These are phyloP conservation scores for Salix koriyanagi DNA, from an alignment of 345 rosid species.

Conservation along the genomic window DNA sequence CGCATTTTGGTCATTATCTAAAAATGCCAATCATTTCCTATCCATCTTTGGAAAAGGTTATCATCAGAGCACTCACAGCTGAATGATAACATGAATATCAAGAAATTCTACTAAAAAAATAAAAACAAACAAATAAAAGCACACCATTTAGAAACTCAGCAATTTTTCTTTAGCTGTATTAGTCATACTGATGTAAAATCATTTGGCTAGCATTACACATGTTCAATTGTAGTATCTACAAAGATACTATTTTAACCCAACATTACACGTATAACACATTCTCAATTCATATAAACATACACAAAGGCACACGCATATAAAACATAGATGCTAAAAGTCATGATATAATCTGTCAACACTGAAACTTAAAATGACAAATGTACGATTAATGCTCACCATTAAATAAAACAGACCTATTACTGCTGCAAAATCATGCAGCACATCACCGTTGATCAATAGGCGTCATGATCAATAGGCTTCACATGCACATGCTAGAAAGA, in stretches of 20 bases:
- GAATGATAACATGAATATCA: not conserved
- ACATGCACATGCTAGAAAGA: not conserved
- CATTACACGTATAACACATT: not conserved
- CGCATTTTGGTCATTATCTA: not conserved
- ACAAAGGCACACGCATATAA: not conserved
- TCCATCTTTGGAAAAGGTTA: not conserved
- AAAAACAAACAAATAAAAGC: not conserved
- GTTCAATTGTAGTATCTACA: not conserved
- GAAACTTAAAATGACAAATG: not conserved
- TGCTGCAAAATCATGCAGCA: not conserved
- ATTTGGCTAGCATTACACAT: not conserved
- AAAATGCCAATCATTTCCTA: not conserved
- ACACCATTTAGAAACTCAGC: not conserved
- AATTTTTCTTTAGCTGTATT: not conserved
- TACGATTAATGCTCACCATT: not conserved
- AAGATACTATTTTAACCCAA: not conserved
- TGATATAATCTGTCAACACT: not conserved
- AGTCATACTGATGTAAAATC: not conserved
- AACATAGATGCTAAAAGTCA: not conserved
- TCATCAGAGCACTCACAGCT: not conserved
- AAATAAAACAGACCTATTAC: not conserved
- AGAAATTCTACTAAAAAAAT: not conserved
- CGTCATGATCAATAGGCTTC: not conserved
- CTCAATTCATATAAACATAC: not conserved
- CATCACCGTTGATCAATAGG: not conserved